Conservation (phyloP, 345 rosid species). For the Pelargonium nanum region DNA sequence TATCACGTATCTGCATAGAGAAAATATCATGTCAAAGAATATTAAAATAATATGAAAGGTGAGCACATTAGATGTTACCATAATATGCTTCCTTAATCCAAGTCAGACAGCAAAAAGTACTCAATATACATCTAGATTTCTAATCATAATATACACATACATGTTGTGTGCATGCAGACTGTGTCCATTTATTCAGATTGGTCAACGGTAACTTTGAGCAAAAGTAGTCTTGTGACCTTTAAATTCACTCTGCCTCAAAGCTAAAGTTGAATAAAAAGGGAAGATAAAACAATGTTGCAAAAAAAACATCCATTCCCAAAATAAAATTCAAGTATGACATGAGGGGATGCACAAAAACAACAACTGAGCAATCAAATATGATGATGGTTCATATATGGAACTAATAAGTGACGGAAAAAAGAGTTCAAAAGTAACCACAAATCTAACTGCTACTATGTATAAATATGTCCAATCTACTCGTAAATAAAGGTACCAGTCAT, state of each 20-base stretch:
- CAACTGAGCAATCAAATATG: background rate
- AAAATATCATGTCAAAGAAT: no score
- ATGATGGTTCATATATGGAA: no score
- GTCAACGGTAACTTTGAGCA: background rate
- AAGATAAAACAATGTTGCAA: background rate
- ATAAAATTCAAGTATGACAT: background rate
- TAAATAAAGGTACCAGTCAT: background rate
- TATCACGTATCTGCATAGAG: constrained; percentile 71
- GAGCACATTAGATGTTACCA: no score
- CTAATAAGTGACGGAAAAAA: background rate
- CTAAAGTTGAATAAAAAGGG: background rate
- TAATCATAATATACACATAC: background rate
- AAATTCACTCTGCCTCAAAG: background rate
- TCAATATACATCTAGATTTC: background rate
- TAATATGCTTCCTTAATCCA: background rate
- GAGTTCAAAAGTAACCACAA: background rate
- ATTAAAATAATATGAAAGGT: no score
- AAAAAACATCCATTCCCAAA: background rate
- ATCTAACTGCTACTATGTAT: background rate
- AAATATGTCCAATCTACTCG: background rate
- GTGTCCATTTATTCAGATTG: background rate
- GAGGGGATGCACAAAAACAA: background rate
- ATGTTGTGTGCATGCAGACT: background rate
- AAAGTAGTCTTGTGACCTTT: background rate
- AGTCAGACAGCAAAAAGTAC: no score